Percentiles rank a stretch among this genome's conserved stretches.
phyloP scores from a whole-genome alignment of 495 filamentous ascomycete species.

The Podospora pseudocomata region DNA sequence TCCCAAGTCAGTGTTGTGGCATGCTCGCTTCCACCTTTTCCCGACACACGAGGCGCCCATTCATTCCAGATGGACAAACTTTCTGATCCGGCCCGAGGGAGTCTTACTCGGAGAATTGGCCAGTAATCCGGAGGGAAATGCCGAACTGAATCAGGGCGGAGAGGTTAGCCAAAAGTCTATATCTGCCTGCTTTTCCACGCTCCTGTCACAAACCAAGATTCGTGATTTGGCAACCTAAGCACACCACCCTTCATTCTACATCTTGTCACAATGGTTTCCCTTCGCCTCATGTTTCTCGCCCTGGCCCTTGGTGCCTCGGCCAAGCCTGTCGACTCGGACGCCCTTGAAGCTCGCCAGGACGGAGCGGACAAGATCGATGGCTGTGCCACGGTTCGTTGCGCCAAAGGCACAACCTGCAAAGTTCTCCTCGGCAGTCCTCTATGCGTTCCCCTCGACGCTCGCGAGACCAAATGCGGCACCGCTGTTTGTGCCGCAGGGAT shows the following conservation, averaged over 20 bases:
- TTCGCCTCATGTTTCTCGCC: conserved; percentile 14
- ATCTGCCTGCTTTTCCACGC: neutral
- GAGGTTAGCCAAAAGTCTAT: neutral
- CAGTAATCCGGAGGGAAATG: neutral
- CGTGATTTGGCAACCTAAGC: neutral
- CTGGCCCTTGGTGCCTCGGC: conserved; percentile 9
- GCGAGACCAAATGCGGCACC: neutral
- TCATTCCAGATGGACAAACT: neutral
- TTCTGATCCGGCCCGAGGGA: neutral
- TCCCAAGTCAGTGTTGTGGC: conserved; percentile 3
- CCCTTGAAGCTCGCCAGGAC: neutral
- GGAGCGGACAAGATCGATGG: conserved; percentile 2
- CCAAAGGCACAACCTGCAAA: conserved; percentile 14
- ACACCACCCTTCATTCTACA: neutral
- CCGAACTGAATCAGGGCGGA: neutral
- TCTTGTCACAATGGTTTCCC: conserved; percentile 1
- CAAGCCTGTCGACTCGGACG: conserved; percentile 16
- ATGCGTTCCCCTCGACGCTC: conserved; percentile 14
- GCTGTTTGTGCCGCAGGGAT: conserved; percentile 14
- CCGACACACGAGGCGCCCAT: neutral
- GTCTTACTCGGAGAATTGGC: neutral
- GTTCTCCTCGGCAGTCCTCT: conserved; percentile 17
- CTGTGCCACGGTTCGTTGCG: conserved; percentile 22
- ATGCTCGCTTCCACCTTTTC: conserved; percentile 4
- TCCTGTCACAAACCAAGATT: neutral